These are phyloP conservation scores for Salvia rosmarinus DNA, from an alignment of 257 asterid species.

Conservation along the genomic window DNA sequence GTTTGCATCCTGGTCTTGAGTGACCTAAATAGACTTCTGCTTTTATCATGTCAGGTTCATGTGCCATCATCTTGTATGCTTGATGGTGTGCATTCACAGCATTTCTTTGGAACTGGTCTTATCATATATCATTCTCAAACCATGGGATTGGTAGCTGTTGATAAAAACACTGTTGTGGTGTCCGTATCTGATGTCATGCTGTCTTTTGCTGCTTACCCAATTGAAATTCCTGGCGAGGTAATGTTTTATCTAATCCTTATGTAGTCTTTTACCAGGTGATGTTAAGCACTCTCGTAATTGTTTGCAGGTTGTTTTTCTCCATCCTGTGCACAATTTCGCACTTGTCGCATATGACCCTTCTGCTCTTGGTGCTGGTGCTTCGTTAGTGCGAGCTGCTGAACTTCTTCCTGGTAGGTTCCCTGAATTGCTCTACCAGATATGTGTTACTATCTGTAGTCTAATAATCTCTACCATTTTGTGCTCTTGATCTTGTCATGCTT, in stretches of 20 bases:
- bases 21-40: constrained; percentile 17
- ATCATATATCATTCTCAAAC: constrained; percentile 83
- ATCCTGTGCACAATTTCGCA: constrained; percentile 97
- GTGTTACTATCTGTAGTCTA: constrained; percentile 14
- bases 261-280: constrained; percentile 24
- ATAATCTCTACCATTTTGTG: neutral
- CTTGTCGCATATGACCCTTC: constrained; percentile 96
- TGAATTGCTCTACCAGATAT: constrained; percentile 14
- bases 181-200: constrained; percentile 96
- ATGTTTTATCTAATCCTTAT: constrained; percentile 31
- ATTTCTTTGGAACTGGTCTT: constrained; percentile 96
- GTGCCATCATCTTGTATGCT: constrained; percentile 98
- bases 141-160: constrained; percentile 95
- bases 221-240: constrained; percentile 99
- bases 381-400: constrained; percentile 92
- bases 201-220: constrained; percentile 98
- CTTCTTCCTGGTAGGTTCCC: constrained; percentile 85
- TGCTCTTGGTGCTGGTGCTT: constrained; percentile 81
- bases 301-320: constrained; percentile 93
- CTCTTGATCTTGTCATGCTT: constrained; percentile 20
- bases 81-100: constrained; percentile 98
- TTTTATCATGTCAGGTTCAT: constrained; percentile 74
- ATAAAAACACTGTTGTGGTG: constrained; percentile 95
- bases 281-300: constrained; percentile 29
- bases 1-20: constrained; percentile 26